These are phyloP conservation scores for Pachyrhizus erosus DNA, from an alignment of 306 rosid species.

Conservation along the genomic window DNA sequence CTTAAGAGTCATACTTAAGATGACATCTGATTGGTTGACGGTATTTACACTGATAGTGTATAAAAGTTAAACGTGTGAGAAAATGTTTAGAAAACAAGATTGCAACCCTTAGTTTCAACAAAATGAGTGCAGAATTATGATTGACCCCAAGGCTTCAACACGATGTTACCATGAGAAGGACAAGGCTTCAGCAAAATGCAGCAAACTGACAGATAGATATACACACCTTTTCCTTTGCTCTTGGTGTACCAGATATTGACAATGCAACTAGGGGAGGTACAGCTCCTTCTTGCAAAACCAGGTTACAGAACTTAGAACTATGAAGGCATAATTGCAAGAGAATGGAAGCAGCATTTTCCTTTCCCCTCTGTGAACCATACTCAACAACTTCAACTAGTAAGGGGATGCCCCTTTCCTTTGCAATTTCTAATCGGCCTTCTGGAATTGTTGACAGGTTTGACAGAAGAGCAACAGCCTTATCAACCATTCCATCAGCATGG, in stretches of 20 bases:
- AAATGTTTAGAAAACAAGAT: constrained; percentile 8
- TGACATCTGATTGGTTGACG: neutral
- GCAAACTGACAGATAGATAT: constrained; percentile 14
- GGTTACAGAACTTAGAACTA: constrained; percentile 77
- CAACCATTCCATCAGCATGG: constrained; percentile 82
- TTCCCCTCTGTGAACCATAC: constrained; percentile 88
- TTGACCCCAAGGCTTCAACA: neutral
- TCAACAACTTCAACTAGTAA: constrained; percentile 89
- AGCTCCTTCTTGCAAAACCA: constrained; percentile 99
- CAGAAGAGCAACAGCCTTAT: constrained; percentile 89
- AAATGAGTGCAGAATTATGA: constrained; percentile 6
- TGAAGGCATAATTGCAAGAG: constrained; percentile 92
- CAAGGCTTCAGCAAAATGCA: constrained; percentile 19
- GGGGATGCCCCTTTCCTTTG: constrained; percentile 81
- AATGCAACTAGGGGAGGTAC: constrained; percentile 94
- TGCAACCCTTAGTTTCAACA: constrained; percentile 23
- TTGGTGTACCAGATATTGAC: constrained; percentile 88
- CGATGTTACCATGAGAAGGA: neutral
- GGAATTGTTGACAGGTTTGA: constrained; percentile 86
- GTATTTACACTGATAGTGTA: neutral
- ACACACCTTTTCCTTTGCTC: constrained; percentile 94
- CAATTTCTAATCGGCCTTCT: constrained; percentile 80
- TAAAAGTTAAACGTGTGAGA: neutral
- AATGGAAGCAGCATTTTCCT: constrained; percentile 86
- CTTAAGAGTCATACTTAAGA: neutral